phyloP scores from a whole-genome alignment of 106 monocot species.

The Vanilla planifolia region DNA sequence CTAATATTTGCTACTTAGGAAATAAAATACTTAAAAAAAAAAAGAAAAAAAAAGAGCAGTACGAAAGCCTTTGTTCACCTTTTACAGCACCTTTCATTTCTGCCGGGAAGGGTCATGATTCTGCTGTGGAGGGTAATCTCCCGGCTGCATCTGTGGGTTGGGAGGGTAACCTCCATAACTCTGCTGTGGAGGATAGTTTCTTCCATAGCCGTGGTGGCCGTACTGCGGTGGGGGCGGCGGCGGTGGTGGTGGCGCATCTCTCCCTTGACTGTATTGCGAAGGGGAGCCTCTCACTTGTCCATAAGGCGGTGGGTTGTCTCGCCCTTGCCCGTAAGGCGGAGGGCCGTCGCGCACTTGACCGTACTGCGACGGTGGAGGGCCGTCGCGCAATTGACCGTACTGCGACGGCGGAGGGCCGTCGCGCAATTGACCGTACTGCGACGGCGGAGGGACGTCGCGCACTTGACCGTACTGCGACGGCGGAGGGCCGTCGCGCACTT shows the following conservation, averaged over 20 bases:
- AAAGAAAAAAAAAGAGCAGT: too few relatives aligned
- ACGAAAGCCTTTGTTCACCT: too few relatives aligned
- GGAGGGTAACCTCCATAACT: not conserved
- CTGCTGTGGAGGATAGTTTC: not conserved
- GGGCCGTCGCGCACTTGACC: too few relatives aligned
- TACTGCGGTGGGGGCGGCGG: too few relatives aligned
- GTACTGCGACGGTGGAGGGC: too few relatives aligned
- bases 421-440: not conserved
- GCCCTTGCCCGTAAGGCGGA: too few relatives aligned
- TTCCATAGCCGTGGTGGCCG: not conserved
- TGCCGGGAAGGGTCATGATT: not conserved
- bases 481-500: not conserved
- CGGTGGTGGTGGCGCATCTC: too few relatives aligned
- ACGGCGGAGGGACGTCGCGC: slow-evolving; percentile 14
- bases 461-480: slow-evolving; percentile 25
- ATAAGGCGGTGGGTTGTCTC: not conserved
- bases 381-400: too few relatives aligned
- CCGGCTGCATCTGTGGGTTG: slow-evolving; percentile 5
- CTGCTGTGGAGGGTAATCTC: not conserved
- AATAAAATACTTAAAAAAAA: too few relatives aligned
- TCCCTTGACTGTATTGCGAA: too few relatives aligned
- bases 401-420: not conserved
- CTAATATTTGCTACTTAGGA: too few relatives aligned
- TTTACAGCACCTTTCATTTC: too few relatives aligned
- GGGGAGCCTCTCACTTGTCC: not conserved